Base-by-base conservation (phyloP, 306 rosid genomes). In the Trifolium repens region DNA sequence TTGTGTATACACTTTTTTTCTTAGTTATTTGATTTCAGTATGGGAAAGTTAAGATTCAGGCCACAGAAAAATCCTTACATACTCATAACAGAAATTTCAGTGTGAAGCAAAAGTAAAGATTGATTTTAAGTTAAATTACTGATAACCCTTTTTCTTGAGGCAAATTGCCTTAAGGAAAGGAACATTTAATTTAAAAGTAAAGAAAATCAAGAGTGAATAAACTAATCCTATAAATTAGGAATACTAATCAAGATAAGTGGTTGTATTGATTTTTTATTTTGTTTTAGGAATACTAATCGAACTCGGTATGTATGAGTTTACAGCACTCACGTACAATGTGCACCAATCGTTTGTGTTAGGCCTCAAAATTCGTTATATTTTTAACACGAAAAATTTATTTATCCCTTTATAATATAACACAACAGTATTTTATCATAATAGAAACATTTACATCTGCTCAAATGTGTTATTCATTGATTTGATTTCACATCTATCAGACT, bases 401-500 rank as follows among this genome's bases (percentile, higher is more conserved):
- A 30, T 30, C 34, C 4, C 34, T 30, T 35, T 69, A 52, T 14
- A 70, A 7, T 43, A n/a, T 40, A n/a, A 65, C 24, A 71, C 15
- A 32, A 22, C 35, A 50, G 27, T 10, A 34, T 65, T 65, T 7
- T 30, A 54, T 65, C 42, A 72, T 22, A 66, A 72, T 14, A 44
- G 13, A 19, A 66, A 61, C 13, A 61, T 15, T 34, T 67, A 46
- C 55, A 73, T 32, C 12, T 11, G n/a, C 61, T 54, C 55, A 34
- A 37, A 15, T 54, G 5, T 47, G 43, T 47, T 53, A 32, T 22
- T 44, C 65, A 61, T 61, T 70, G 77, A 78, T 71, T 78, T 78
- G 77, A 71, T 71, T 54, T 63, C 17, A 53, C 72, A 78, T 71
- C 82, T 79, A 14, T 64, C 9, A 43, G 7, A 47, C 69, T 50